Percentiles rank a stretch among this genome's conserved stretches.
phyloP scores from a whole-genome alignment of 805 yeast genomes.

The Blastobotrys muscicola region DNA sequence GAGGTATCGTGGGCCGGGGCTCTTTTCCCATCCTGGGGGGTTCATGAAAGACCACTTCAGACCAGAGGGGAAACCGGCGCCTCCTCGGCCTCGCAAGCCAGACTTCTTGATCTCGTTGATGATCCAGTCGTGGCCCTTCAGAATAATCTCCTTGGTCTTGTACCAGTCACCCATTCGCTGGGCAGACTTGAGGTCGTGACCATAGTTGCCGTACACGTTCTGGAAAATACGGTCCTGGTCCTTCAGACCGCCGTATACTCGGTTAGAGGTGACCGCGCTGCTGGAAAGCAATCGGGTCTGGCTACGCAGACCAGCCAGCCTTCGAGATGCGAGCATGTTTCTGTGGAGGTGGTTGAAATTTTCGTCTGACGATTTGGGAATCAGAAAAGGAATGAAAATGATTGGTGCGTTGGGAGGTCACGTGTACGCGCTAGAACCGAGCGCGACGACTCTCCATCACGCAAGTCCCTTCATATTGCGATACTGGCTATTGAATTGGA shows the following conservation, averaged over 20 bases:
- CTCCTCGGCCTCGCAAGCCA: conserved; percentile 86
- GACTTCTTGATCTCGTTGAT: conserved; percentile 78
- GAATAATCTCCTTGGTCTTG: conserved; percentile 75
- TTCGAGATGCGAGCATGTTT: conserved; percentile 4
- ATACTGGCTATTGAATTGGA: no score
- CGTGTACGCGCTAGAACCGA: no score
- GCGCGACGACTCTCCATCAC: no score
- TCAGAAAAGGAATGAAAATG: not conserved
- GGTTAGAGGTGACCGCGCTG: not conserved
- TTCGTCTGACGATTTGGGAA: not conserved
- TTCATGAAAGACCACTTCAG: conserved; percentile 90
- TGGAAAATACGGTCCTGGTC: conserved; percentile 85
- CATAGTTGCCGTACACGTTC: conserved; percentile 67
- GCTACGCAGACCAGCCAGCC: not conserved
- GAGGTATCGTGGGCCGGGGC: conserved; percentile 77
- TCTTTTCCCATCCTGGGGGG: conserved; percentile 93
- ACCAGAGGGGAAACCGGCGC: conserved; percentile 90
- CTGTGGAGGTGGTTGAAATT: conserved; percentile 1
- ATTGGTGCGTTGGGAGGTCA: not conserved
- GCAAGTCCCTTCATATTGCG: no score
- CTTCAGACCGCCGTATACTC: conserved; percentile 55
- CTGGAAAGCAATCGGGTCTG: conserved; percentile 3
- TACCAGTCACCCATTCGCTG: conserved; percentile 84
- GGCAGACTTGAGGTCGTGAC: conserved; percentile 65
- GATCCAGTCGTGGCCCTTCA: conserved; percentile 84